phyloP scores from a whole-genome alignment of 805 yeast genomes.

The Pichia cephalocereana region DNA sequence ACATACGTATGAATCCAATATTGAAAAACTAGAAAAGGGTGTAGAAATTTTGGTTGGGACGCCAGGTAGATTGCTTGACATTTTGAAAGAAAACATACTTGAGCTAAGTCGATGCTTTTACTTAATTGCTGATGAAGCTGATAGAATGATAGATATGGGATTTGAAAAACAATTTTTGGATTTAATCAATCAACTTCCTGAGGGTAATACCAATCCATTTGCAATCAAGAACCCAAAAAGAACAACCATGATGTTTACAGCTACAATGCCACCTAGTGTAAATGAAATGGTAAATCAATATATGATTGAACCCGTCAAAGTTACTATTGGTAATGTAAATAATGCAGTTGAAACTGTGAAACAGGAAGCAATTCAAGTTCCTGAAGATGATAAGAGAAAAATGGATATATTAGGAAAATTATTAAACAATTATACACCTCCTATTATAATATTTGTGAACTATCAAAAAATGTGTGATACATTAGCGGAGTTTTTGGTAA shows the following conservation, averaged over 20 bases:
- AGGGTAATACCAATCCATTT: conserved; percentile 32
- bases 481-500: conserved; percentile 41
- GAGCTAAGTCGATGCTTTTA: conserved; percentile 53
- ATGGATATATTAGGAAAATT: conserved; percentile 33
- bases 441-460: conserved; percentile 76
- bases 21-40: conserved; percentile 47
- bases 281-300: conserved; percentile 59
- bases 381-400: conserved; percentile 36
- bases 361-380: conserved; percentile 54
- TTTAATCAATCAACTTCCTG: conserved; percentile 50
- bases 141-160: conserved; percentile 91
- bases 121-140: conserved; percentile 88
- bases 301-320: conserved; percentile 49
- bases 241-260: conserved; percentile 87
- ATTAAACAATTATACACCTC: conserved; percentile 41
- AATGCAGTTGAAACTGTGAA: conserved; percentile 58
- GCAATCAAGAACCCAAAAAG: conserved; percentile 30
- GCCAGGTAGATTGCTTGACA: conserved; percentile 85
- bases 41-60: conserved; percentile 85
- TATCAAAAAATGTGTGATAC: conserved; percentile 65
- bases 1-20: conserved; percentile 61
- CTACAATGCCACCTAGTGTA: conserved; percentile 76
- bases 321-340: conserved; percentile 60
- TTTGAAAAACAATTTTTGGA: conserved; percentile 71
- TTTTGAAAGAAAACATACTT: conserved; percentile 58